Percentiles rank a stretch among this genome's conserved stretches.
phyloP scores from a whole-genome alignment of 2,329 filamentous ascomycete genomes.

The Fusarium tuaranense region DNA sequence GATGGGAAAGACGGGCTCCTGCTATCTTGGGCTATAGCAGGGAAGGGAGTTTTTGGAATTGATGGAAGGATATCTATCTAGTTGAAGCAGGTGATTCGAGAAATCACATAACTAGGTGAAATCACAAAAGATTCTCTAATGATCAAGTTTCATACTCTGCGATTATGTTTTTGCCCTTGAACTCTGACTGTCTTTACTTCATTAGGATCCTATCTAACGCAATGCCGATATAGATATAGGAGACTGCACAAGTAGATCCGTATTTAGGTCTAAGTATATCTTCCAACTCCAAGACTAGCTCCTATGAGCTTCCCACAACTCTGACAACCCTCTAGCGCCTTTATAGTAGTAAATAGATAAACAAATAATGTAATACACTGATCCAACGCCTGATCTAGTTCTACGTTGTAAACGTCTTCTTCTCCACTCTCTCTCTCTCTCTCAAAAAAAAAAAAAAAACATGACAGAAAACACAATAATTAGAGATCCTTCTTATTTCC shows the following conservation, averaged over 20 bases:
- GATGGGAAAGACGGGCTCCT: constrained; percentile 26
- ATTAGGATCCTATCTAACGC: background rate
- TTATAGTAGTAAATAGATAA: background rate
- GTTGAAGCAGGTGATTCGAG: constrained; percentile 11
- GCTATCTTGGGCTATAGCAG: constrained; percentile 40
- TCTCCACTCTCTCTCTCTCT: constrained; percentile 2
- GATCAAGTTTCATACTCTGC: background rate
- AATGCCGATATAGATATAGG: background rate
- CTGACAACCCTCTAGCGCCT: background rate
- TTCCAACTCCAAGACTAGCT: background rate
- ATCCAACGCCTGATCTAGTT: background rate
- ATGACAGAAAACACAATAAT: background rate
- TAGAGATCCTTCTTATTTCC: constrained; percentile 52
- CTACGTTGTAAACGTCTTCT: constrained; percentile 2
- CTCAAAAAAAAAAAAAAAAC: background rate
- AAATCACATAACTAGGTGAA: constrained; percentile 27
- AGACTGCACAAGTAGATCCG: background rate
- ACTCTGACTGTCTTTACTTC: background rate
- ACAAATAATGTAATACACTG: background rate
- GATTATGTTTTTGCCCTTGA: background rate
- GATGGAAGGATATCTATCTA: constrained; percentile 12
- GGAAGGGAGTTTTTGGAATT: constrained; percentile 40
- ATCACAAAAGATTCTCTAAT: constrained; percentile 21
- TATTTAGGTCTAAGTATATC: background rate
- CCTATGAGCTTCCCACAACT: background rate